Evolutionary conservation across 805 yeast species (phyloP), one percentile per base, ranked within the genome.

Genomic region (Candida odintsovae): DNA sequence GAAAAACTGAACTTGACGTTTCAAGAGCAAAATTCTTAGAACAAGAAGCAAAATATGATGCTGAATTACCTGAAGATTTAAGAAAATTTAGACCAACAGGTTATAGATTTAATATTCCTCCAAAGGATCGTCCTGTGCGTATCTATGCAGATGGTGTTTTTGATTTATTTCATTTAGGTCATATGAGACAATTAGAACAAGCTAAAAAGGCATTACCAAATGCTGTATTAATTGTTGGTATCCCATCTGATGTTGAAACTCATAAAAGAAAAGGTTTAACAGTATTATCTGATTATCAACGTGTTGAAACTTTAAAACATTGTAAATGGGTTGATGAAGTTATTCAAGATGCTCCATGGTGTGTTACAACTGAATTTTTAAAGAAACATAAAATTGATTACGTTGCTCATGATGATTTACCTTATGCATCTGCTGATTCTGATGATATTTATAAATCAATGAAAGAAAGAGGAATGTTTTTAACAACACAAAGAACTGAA

Each of bases 241-340:
- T 92, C 19, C 97, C 98, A 15, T 81, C 86, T 42, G 99, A 94
- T 64, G 73, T 77, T 43, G 90, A 87, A 57, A 92, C 98, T 2
- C 98, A 94, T 69, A 85, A 82, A 55, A 74, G 90, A 50, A 94
- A 94, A 64, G 99, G 99, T 1, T 69, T 94, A 53, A 94, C 99
- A 0, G 99, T 94, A 6, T 72, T 94, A 48, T 77, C 86, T 2
- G 98, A 90, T 62, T 70, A 78, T 52, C 97, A 92, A 63, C 79
- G 99, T 49, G 82, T 83, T 56, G 98, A 92, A 54, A 85, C 97
- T n/a, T 71, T 94, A 50, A 77, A 77, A 50, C 99, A 94, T 67
- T 94, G 99, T 66, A 81, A 74, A 58, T 94, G 99, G 99, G 99
- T 94, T 21, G 98, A 94, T 64, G 98, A 94, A 65, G 98, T 94